Evolutionary conservation across 2,329 filamentous ascomycete species (phyloP).

Genomic region (Fusarium sp.): DNA sequence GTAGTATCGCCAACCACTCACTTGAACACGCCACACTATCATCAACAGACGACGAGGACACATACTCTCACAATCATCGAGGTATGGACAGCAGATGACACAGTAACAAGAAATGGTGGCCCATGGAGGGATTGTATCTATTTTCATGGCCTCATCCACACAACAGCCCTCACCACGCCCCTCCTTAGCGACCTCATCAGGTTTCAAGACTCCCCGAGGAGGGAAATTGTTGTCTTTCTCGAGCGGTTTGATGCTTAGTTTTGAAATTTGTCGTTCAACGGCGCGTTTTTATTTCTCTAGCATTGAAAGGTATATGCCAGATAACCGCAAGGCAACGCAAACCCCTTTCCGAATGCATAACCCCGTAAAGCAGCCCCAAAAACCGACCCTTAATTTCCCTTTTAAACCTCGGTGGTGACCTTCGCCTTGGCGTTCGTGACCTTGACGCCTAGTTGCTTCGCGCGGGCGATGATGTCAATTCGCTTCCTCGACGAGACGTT

Average conservation of each 20-base stretch:
- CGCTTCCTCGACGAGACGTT: constrained; percentile 98
- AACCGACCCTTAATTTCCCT: constrained; percentile 39
- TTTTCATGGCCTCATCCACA: constrained; percentile 34
- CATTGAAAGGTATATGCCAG: constrained; percentile 43
- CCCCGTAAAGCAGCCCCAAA: constrained; percentile 45
- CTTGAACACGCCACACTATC: background rate
- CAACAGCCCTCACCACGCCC: constrained; percentile 23
- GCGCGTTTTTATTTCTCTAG: constrained; percentile 46
- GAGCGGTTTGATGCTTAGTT: constrained; percentile 36
- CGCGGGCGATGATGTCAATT: constrained; percentile 96
- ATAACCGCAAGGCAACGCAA: constrained; percentile 45
- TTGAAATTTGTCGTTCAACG: constrained; percentile 43
- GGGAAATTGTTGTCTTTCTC: constrained; percentile 15
- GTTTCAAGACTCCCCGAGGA: constrained; percentile 15
- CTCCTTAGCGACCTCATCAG: constrained; percentile 30
- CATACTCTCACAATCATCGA: background rate
- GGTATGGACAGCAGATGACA: background rate
- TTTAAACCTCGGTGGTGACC: constrained; percentile 93
- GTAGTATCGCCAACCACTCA: background rate
- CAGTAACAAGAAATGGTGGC: constrained; percentile 7
- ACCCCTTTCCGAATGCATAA: constrained; percentile 46
- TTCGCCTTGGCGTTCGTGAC: constrained; percentile 99
- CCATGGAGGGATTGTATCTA: constrained; percentile 32
- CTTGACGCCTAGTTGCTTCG: constrained; percentile 99
- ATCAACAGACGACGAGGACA: background rate